A percentile compares a stretch with the other conserved stretches of the same genome.
These are phyloP conservation scores for Blastocystis sp. DNA, from an alignment of 352 stramenopile species.

Conservation along the genomic window DNA sequence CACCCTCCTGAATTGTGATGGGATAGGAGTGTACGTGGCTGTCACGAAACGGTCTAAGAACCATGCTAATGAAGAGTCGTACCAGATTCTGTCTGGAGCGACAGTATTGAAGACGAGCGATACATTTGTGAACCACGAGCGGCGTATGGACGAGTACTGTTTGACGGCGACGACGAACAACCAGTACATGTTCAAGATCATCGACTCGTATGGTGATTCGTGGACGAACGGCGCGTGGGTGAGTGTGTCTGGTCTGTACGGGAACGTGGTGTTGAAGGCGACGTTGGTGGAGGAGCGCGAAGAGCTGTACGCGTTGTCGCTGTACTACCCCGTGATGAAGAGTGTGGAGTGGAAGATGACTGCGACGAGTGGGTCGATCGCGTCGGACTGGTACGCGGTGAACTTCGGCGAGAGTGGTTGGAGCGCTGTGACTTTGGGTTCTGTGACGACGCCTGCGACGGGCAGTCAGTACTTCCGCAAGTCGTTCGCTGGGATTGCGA, in stretches of 20 bases:
- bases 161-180: not conserved
- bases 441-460: not conserved
- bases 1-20: not conserved
- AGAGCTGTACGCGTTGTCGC: not conserved
- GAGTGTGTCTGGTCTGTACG: constrained; percentile 23
- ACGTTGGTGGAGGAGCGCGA: not conserved
- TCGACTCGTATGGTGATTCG: not conserved
- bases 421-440: not conserved
- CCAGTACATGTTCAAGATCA: constrained; percentile 16
- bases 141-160: constrained; percentile 28
- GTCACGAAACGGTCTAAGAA: not conserved
- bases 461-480: constrained; percentile 64
- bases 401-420: constrained; percentile 13
- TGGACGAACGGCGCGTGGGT: not conserved
- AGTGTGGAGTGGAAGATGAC: constrained; percentile 13
- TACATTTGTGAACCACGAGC: constrained; percentile 16
- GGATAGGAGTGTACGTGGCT: not conserved
- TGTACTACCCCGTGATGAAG: not conserved
- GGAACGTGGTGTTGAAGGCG: constrained; percentile 32
- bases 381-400: not conserved
- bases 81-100: not conserved
- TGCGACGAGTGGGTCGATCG: not conserved
- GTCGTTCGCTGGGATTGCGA: constrained; percentile 10
- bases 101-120: not conserved
- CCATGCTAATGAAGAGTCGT: constrained; percentile 32